Evolutionary conservation across 208 protist genomes (phyloP).

Genomic region (Leishmania mexicana): DNA sequence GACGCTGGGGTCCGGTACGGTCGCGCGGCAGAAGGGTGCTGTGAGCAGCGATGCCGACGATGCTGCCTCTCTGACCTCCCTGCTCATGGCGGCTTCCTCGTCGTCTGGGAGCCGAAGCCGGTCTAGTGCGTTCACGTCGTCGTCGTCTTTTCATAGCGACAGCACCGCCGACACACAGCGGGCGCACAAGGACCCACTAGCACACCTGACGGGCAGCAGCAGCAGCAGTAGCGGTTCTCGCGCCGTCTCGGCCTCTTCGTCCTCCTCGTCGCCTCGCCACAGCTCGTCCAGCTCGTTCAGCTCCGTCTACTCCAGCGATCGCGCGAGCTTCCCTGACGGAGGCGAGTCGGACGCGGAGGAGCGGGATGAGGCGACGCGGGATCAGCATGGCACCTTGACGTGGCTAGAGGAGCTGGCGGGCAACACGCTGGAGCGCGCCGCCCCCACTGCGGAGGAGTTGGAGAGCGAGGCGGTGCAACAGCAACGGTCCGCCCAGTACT

Average conservation of each 20-base stretch:
- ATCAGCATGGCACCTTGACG: constrained; percentile 35
- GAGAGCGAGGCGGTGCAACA: constrained; percentile 43
- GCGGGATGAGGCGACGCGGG: not conserved
- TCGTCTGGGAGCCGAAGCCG: constrained; percentile 4
- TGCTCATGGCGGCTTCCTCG: constrained; percentile 25
- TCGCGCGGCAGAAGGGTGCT: not conserved
- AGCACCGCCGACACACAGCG: not conserved
- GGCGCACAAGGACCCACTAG: not conserved
- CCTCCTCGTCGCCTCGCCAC: constrained; percentile 10
- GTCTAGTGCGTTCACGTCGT: not conserved
- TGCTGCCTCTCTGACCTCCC: constrained; percentile 19
- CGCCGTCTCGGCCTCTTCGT: not conserved
- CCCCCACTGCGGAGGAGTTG: constrained; percentile 30
- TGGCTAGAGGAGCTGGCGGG: constrained; percentile 33
- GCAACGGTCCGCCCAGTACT: constrained; percentile 61
- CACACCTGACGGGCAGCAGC: not conserved
- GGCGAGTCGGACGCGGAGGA: constrained; percentile 4
- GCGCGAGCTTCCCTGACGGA: constrained; percentile 33
- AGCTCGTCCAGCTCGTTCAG: constrained; percentile 31
- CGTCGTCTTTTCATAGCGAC: constrained; percentile 1
- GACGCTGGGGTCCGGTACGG: too few relatives aligned
- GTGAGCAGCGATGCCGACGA: constrained; percentile 6
- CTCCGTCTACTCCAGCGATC: constrained; percentile 52
- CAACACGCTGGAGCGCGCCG: constrained; percentile 9
- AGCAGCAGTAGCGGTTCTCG: not conserved